Base-by-base conservation (phyloP, 2,329 filamentous ascomycete species). In the Pseudogymnoascus sp. region DNA sequence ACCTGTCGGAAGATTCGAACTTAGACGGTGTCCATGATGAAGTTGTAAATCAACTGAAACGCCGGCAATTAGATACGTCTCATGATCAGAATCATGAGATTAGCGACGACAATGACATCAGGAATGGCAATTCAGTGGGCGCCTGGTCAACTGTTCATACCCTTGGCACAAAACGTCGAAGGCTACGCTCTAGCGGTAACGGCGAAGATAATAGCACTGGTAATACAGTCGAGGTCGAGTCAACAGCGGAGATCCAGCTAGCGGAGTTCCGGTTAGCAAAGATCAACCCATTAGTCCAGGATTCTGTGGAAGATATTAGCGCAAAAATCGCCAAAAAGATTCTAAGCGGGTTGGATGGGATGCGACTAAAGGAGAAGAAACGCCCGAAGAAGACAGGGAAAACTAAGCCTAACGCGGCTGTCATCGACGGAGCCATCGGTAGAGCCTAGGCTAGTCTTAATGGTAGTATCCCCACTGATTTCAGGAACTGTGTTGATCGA, bases 41-140 rank as follows among this genome's bases (percentile, higher is more conserved):
- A 36, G 35, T 36, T 5, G 35, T 11, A 36, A 36, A 36, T 36
- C 35, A 36, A 36, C 35, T 36, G 35, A 36, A 36, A 36, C 35
- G 35, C 35, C 31, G 31, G 31, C 31, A 33, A 33, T 8, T 33
- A 33, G 10, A 33, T 33, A 36, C 35, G 15, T 36, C 35, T 13
- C 10, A 36, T 15, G 35, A 36, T 36, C 35, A 36, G 10, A 36
- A 36, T 15, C 35, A 36, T 36, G 35, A 80, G 76, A 73, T 78
- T 76, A 64, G 77, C 77, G 64, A 83, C 80, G 59, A 75, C 73
- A 71, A 77, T 80, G 67, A 80, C 77, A 64, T 75, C 80, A 72
- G 80, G 81, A 67, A 87, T 83, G 61, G 61, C 10, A 40, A 13
- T 64, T 36, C 13, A 36, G 11, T 36, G 35, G 35, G 35, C 11